Conservation (phyloP, 2,329 filamentous ascomycete species). For the Aspergillus latus region DNA sequence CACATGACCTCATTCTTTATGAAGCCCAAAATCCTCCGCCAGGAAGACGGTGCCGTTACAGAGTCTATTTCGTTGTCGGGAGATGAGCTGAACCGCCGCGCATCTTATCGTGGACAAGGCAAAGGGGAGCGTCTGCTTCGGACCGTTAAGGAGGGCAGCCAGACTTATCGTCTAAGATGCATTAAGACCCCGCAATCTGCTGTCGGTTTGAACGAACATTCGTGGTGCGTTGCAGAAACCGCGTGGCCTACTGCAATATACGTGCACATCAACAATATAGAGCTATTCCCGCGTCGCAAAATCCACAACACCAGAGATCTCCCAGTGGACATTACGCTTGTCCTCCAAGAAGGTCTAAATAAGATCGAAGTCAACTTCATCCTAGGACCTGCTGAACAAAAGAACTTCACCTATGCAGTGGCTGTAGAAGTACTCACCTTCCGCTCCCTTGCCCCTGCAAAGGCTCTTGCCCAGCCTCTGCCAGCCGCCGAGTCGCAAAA, state of each 20-base stretch:
- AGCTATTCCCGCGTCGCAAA: conserved; percentile 63
- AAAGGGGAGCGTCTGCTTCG: conserved; percentile 30
- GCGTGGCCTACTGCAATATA: conserved; percentile 71
- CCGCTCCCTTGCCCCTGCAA: conserved; percentile 42
- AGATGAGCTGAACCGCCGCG: conserved; percentile 35
- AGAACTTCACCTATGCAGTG: conserved; percentile 53
- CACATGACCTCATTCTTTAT: conserved; percentile 36
- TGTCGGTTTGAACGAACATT: conserved; percentile 42
- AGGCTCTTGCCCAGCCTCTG: conserved; percentile 41
- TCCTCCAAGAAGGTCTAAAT: conserved; percentile 63
- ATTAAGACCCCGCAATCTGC: conserved; percentile 46
- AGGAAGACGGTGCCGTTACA: conserved; percentile 25
- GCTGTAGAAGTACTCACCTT: conserved; percentile 70
- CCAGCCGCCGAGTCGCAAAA: conserved; percentile 53
- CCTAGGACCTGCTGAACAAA: conserved; percentile 37
- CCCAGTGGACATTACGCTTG: conserved; percentile 69
- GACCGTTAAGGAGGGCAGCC: conserved; percentile 52
- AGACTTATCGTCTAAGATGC: conserved; percentile 69
- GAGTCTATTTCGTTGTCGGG: conserved; percentile 40
- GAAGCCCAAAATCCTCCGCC: conserved; percentile 31
- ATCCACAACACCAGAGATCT: conserved; percentile 72
- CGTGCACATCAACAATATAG: conserved; percentile 63
- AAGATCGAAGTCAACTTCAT: conserved; percentile 55
- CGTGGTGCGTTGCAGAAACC: conserved; percentile 65
- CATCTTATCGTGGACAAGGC: conserved; percentile 16